Base-by-base conservation (phyloP, 2,329 filamentous ascomycete species). In the Cephalotrichum gorgonifer region DNA sequence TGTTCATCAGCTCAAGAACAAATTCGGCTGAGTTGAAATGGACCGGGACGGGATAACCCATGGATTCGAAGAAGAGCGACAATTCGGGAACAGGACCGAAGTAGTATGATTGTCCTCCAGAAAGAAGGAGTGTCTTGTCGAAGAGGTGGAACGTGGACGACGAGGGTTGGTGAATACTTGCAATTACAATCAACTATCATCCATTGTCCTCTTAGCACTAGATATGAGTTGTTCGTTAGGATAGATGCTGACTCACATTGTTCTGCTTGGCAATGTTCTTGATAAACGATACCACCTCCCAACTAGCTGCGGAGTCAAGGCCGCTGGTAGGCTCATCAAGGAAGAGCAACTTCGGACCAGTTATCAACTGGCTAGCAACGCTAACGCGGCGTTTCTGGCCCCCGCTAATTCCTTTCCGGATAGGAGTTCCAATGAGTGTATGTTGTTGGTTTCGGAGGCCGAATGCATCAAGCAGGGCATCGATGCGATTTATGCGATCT, bases 311-410 rank as follows among this genome's bases (percentile, higher is more conserved):
- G 7, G 86, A 90, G 62, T 95, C 88, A 9, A 94, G 70, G 8
- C 88, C 88, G 54, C 84, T 88, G 0, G 88, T 95, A 1, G 87
- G 87, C 64, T 93, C 87, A 59, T 93, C 86, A 28, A 94, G 67
- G 59, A 95, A 93, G 23, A 95, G 64, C 7, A 94, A 81, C 63
- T 84, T 86, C 0, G 88, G 88, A 50, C 76, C 81, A 1, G 87
- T 91, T 57, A 94, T 86, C 31, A 95, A 74, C 59, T 88, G 86
- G 53, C 84, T 86, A 1, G 87, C 88, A 5, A 94, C 82, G 55
- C 85, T 86, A 6, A 91, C 74, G 46, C 88, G 75, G 35, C 86
- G 76, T 70, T 93, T 94, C 69, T 95, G 88, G 1, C 88, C 88
- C 44, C 88, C 88, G 53, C 83, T 88, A 51, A 95, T 81, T 12